These are phyloP conservation scores for Tuber aestivum DNA, from an alignment of 495 filamentous ascomycete species.

Conservation along the genomic window DNA sequence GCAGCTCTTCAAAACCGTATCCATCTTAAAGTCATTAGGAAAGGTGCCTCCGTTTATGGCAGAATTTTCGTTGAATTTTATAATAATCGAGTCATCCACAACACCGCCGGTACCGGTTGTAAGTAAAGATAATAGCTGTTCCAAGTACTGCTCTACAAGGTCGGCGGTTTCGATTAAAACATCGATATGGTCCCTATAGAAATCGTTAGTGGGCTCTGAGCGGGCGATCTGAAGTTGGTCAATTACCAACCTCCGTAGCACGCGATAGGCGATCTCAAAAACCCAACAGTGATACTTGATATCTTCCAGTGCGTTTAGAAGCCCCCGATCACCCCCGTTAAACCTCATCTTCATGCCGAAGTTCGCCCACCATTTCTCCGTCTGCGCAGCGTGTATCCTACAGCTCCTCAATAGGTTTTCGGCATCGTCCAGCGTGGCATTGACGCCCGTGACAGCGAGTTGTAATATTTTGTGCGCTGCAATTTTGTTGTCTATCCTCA, in stretches of 20 bases:
- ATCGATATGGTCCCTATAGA: conserved; percentile 18
- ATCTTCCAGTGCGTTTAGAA: conserved; percentile 10
- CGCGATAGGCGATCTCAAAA: conserved; percentile 19
- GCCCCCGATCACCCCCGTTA: conserved; percentile 21
- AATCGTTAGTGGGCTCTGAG: conserved; percentile 7
- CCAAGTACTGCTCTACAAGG: conserved; percentile 9
- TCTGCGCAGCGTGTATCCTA: conserved; percentile 13
- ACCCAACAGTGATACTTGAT: conserved; percentile 24
- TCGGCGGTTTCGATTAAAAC: conserved; percentile 10
- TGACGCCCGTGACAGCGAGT: conserved; percentile 16
- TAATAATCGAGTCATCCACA: conserved; percentile 12
- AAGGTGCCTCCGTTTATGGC: conserved; percentile 10
- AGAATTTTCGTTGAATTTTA: conserved; percentile 21
- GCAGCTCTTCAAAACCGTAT: conserved; percentile 15
- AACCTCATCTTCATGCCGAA: conserved; percentile 21
- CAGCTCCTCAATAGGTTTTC: conserved; percentile 13
- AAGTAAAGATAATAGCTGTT: conserved; percentile 18
- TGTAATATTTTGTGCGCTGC: conserved; percentile 22
- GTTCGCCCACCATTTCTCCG: conserved; percentile 26
- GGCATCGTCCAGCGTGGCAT: conserved; percentile 15
- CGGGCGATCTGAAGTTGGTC: neutral
- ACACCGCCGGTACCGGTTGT: conserved; percentile 9
- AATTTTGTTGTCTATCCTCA: conserved; percentile 29
- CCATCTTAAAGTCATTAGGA: conserved; percentile 13
- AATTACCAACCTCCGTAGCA: conserved; percentile 16